Percentiles rank a stretch among this genome's conserved stretches.
These are phyloP conservation scores for Annona squamosa DNA, from an alignment of 164 flowering plant genomes.

Conservation along the genomic window DNA sequence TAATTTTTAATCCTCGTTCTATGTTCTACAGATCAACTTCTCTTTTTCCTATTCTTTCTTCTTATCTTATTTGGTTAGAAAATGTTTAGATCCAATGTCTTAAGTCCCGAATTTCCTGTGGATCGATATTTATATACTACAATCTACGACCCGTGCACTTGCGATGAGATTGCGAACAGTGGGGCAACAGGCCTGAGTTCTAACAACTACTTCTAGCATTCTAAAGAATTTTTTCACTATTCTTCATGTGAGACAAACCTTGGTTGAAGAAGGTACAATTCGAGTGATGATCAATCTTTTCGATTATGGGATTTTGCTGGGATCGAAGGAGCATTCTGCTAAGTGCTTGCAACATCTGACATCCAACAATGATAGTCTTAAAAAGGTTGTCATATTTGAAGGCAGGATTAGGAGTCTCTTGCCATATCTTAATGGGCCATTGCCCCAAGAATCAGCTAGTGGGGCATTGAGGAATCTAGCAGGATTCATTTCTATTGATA, in stretches of 20 bases:
- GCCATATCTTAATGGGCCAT: conserved; percentile 65
- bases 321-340: conserved; percentile 79
- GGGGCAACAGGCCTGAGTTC: neutral
- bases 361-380: conserved; percentile 44
- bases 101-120: no score
- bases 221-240: conserved; percentile 72
- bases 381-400: conserved; percentile 48
- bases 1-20: no score
- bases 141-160: no score
- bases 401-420: conserved; percentile 65
- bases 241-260: conserved; percentile 58
- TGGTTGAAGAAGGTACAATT: conserved; percentile 75
- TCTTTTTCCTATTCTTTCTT: no score
- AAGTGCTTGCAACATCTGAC: conserved; percentile 87
- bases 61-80: no score
- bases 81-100: no score
- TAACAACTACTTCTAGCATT: conserved; percentile 65
- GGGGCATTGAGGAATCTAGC: conserved; percentile 40
- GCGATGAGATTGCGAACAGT: no score
- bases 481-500: conserved; percentile 30
- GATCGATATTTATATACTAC: no score
- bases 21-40: no score
- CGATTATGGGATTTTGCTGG: conserved; percentile 58
- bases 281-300: conserved; percentile 61
- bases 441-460: conserved; percentile 82